These are phyloP conservation scores for Leccinum brunneo-olivaceum DNA, from an alignment of 1,284 basidiomycete genomes.

Conservation along the genomic window DNA sequence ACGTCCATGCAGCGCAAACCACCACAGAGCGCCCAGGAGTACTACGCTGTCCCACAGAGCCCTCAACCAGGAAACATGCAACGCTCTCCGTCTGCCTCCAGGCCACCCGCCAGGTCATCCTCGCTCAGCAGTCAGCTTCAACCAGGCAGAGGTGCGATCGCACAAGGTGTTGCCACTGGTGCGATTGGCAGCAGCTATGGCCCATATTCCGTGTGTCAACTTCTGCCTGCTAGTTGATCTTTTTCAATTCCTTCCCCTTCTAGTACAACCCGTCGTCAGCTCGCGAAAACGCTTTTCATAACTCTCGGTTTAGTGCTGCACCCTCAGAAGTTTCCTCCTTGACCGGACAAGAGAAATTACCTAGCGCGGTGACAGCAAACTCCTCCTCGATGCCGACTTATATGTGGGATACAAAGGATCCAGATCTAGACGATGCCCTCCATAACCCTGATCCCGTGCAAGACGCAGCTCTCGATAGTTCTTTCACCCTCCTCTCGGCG, in stretches of 20 bases:
- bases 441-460: constrained; percentile 71
- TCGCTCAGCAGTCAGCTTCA: constrained; percentile 30
- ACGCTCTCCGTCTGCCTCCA: constrained; percentile 26
- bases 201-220: constrained; percentile 63
- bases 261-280: constrained; percentile 55
- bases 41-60: constrained; percentile 47
- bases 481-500: constrained; percentile 58
- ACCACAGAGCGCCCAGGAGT: constrained; percentile 29
- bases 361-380: constrained; percentile 19
- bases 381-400: constrained; percentile 53
- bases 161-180: constrained; percentile 66
- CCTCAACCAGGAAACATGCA: constrained; percentile 32
- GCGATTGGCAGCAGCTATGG: constrained; percentile 70
- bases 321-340: constrained; percentile 51
- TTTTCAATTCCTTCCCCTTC: constrained; percentile 1
- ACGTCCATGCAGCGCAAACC: constrained; percentile 32
- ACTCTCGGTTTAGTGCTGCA: constrained; percentile 54
- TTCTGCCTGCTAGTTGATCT: constrained; percentile 1
- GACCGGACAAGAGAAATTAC: constrained; percentile 37
- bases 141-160: constrained; percentile 46
- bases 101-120: constrained; percentile 25
- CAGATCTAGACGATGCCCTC: constrained; percentile 70
- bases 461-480: constrained; percentile 47
- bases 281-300: constrained; percentile 37
- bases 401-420: constrained; percentile 66